Conservation (phyloP, 1,139 yeast genomes). For the Blastobotrys petasosporus region DNA sequence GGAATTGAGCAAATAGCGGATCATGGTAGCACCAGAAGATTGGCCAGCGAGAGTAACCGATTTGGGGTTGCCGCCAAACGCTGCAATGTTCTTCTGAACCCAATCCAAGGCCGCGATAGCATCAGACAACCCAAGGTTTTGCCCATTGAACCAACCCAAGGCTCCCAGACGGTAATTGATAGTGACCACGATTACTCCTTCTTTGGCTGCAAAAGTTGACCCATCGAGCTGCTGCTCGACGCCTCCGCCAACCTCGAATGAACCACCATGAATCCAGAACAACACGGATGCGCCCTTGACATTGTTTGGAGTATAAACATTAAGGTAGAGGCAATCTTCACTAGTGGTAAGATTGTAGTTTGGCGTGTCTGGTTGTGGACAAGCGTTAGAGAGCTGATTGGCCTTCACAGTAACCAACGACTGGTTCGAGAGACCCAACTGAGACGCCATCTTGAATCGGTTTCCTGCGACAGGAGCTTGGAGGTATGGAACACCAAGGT, state of each 20-base stretch:
- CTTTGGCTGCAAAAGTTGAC: slow-evolving; percentile 26
- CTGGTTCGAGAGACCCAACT: neutral
- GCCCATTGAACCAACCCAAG: slow-evolving; percentile 33
- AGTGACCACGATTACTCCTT: slow-evolving; percentile 34
- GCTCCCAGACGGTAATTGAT: slow-evolving; percentile 36
- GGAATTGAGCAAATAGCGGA: slow-evolving; percentile 26
- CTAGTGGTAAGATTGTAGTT: slow-evolving; percentile 5
- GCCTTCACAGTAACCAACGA: neutral
- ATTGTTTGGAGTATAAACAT: slow-evolving; percentile 24
- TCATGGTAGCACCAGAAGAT: slow-evolving; percentile 35
- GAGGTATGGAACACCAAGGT: slow-evolving; percentile 27
- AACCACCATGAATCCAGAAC: slow-evolving; percentile 40
- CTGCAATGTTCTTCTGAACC: slow-evolving; percentile 33
- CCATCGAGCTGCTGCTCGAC: slow-evolving; percentile 33
- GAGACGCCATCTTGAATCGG: slow-evolving; percentile 3
- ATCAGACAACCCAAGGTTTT: slow-evolving; percentile 35
- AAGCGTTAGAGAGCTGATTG: slow-evolving; percentile 16
- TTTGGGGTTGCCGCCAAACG: slow-evolving; percentile 35
- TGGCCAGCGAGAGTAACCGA: slow-evolving; percentile 36
- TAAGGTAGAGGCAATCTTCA: slow-evolving; percentile 29
- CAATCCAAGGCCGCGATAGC: slow-evolving; percentile 33
- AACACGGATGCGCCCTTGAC: slow-evolving; percentile 24
- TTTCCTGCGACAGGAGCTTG: slow-evolving; percentile 21
- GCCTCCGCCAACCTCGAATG: slow-evolving; percentile 31
- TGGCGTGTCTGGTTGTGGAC: slow-evolving; percentile 21